Evolutionary conservation across 2,329 filamentous ascomycete genomes (phyloP).

Genomic region (Fusarium lyarnte): DNA sequence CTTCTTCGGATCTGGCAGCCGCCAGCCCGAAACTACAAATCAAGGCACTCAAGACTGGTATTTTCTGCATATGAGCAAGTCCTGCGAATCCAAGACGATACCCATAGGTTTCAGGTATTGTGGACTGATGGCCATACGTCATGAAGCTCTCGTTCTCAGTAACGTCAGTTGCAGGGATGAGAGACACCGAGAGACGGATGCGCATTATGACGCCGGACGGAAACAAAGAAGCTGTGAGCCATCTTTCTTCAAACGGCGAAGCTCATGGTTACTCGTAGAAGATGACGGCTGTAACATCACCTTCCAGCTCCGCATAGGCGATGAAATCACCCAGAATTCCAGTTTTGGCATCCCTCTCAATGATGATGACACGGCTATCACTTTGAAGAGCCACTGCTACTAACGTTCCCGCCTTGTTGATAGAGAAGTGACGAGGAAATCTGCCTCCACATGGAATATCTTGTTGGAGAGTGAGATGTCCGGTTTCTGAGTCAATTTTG

Average conservation of each 20-base stretch:
- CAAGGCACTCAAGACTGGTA: background rate
- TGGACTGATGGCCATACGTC: background rate
- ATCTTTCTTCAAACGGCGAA: background rate
- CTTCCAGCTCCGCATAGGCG: conserved; percentile 54
- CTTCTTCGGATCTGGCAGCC: conserved; percentile 22
- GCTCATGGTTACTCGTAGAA: conserved; percentile 53
- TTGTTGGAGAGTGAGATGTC: conserved; percentile 64
- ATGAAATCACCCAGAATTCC: conserved; percentile 64
- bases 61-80: background rate
- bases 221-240: background rate
- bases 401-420: conserved; percentile 71
- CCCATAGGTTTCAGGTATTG: background rate
- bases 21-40: conserved; percentile 17
- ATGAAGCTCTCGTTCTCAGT: background rate
- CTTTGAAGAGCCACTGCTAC: conserved; percentile 73
- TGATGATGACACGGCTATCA: conserved; percentile 68
- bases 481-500: conserved; percentile 62
- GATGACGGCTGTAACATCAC: conserved; percentile 57
- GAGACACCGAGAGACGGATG: background rate
- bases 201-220: background rate
- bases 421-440: conserved; percentile 72
- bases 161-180: background rate
- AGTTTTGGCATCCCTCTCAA: conserved; percentile 66
- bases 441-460: conserved; percentile 71
- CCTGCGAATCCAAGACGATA: background rate